Evolutionary conservation across 176 grass and related monocot genomes (phyloP).

Genomic region (Hsuehochloa calcarea): DNA sequence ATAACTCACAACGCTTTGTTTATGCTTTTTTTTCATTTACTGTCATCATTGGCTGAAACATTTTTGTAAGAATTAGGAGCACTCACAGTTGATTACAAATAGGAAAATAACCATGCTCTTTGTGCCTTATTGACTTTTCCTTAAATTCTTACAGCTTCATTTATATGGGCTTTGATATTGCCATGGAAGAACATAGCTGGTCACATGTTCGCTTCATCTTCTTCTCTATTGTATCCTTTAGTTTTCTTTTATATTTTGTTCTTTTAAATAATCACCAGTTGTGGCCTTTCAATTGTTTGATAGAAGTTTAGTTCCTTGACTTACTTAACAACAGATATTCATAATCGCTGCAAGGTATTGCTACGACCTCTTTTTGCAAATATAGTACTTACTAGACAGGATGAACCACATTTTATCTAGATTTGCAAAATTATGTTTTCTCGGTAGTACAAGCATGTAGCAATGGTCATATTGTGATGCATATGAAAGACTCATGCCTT

Average conservation of each 20-base stretch:
- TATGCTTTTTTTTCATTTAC: conserved; percentile 89
- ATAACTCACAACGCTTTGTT: conserved; percentile 89
- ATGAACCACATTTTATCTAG: conserved; percentile 15
- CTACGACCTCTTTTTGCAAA: not conserved
- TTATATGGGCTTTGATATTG: conserved; percentile 99
- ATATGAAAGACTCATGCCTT: conserved; percentile 1
- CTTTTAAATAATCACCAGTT: conserved; percentile 3
- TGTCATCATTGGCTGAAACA: conserved; percentile 97
- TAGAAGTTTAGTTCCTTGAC: conserved; percentile 68
- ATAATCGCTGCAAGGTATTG: conserved; percentile 92
- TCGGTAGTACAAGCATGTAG: conserved; percentile 10
- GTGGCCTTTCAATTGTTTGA: not conserved
- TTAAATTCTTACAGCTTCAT: conserved; percentile 72
- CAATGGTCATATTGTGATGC: not conserved
- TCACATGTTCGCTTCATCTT: conserved; percentile 97
- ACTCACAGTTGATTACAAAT: conserved; percentile 4
- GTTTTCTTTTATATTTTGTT: not conserved
- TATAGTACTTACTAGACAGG: conserved; percentile 1
- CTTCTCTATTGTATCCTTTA: conserved; percentile 99
- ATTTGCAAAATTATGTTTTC: conserved; percentile 17
- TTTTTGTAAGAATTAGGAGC: conserved; percentile 83
- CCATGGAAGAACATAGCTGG: conserved; percentile 99
- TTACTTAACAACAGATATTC: conserved; percentile 78
- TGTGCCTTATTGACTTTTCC: conserved; percentile 4
- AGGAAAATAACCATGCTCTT: not conserved